Conservation (phyloP, 495 filamentous ascomycete genomes). For the Hypoxylon fragiforme region DNA sequence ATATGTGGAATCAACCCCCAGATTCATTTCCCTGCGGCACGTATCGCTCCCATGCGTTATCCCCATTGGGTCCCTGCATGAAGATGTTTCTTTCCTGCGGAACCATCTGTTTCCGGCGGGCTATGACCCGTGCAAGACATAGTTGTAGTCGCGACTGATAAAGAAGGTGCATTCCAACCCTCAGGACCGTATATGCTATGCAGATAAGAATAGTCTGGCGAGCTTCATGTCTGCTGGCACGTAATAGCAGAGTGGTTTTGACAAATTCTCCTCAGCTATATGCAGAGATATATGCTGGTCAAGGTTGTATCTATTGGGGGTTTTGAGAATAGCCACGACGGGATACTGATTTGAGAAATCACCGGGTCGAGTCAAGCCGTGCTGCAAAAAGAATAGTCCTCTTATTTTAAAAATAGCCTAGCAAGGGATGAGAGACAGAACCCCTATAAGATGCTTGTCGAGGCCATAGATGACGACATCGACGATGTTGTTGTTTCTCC, state of each 20-base stretch:
- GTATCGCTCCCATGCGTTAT: slow-evolving; percentile 1
- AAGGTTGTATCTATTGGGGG: neutral
- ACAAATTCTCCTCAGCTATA: neutral
- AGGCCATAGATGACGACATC: too few relatives aligned
- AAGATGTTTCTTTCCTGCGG: slow-evolving; percentile 15
- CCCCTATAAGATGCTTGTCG: too few relatives aligned
- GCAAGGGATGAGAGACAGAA: too few relatives aligned
- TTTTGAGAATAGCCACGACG: slow-evolving; percentile 11
- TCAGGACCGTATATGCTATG: neutral
- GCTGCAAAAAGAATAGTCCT: neutral
- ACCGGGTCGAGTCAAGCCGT: neutral
- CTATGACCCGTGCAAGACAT: slow-evolving; percentile 21
- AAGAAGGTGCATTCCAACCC: slow-evolving; percentile 18
- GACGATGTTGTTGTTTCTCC: too few relatives aligned
- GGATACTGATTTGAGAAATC: slow-evolving; percentile 7
- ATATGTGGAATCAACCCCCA: slow-evolving; percentile 14
- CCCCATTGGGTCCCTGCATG: slow-evolving; percentile 23
- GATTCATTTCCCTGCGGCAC: slow-evolving; percentile 19
- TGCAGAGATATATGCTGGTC: slow-evolving; percentile 5
- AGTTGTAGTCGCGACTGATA: slow-evolving; percentile 9
- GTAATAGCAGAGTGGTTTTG: slow-evolving; percentile 3
- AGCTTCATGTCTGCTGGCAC: slow-evolving; percentile 13
- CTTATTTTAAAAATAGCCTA: slow-evolving; percentile 1
- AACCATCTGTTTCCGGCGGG: slow-evolving; percentile 30
- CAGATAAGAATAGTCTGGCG: slow-evolving; percentile 11